phyloP scores from a whole-genome alignment of 2,329 filamentous ascomycete genomes.

The Hymenoscyphus fructigenus region DNA sequence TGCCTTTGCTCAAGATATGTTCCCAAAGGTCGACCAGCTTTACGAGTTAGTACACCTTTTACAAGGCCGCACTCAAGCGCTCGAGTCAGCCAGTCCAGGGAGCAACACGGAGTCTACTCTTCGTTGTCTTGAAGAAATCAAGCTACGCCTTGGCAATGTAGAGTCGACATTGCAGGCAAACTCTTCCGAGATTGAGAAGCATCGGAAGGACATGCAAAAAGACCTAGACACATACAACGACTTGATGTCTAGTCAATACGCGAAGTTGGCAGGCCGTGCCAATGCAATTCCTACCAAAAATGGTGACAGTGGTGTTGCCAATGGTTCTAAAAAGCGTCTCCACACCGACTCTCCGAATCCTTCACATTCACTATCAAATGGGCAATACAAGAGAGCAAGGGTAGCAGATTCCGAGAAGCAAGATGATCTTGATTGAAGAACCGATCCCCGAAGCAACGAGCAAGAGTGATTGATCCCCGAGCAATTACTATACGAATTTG shows the following conservation, averaged over 20 bases:
- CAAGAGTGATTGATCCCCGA: background rate
- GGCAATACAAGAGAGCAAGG: background rate
- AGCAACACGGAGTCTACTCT: background rate
- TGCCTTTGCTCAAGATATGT: constrained; percentile 2
- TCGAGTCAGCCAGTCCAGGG: background rate
- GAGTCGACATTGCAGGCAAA: background rate
- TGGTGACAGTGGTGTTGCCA: background rate
- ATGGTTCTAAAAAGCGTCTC: background rate
- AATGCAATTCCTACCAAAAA: background rate
- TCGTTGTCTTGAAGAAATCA: background rate
- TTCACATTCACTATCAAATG: background rate
- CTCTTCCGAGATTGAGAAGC: background rate
- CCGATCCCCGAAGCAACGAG: background rate
- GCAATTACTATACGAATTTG: constrained; percentile 2
- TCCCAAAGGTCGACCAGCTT: constrained; percentile 5
- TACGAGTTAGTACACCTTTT: background rate
- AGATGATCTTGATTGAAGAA: background rate
- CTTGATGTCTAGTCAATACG: background rate
- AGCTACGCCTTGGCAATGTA: background rate
- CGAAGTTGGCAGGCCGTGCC: background rate
- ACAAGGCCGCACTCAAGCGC: background rate
- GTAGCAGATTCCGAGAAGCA: background rate
- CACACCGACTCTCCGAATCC: background rate
- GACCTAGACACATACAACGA: background rate
- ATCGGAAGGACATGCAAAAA: background rate